Evolutionary conservation across 1,284 basidiomycete species (phyloP).

Genomic region (Trametes polyzona): DNA sequence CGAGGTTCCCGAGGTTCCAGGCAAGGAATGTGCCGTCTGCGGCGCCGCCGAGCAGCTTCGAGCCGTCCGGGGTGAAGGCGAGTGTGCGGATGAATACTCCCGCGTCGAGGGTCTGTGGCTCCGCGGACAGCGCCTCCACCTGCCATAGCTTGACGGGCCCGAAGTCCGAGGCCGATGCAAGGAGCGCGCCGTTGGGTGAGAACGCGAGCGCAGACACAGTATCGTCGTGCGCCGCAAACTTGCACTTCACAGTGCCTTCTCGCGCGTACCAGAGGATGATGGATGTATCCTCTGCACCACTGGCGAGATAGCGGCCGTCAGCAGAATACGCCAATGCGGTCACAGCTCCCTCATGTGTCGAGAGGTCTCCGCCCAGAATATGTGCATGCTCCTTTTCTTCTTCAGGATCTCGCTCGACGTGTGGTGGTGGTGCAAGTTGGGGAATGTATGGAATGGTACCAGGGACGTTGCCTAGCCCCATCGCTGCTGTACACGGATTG

Average conservation of each 20-base stretch:
- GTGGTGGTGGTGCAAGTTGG: background rate
- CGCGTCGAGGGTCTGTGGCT: slow-evolving; percentile 4
- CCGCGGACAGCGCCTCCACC: background rate
- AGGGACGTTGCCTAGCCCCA: no score
- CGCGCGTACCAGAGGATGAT: slow-evolving; percentile 32
- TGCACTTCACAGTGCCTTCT: background rate
- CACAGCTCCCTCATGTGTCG: slow-evolving; percentile 20
- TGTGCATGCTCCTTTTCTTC: background rate
- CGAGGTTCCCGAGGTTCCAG: slow-evolving; percentile 29
- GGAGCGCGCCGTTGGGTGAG: background rate
- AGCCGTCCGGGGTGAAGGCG: slow-evolving; percentile 31
- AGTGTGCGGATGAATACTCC: slow-evolving; percentile 18
- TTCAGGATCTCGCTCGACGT: background rate
- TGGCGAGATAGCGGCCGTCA: slow-evolving; percentile 27
- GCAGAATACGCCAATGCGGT: slow-evolving; percentile 27
- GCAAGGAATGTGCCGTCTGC: slow-evolving; percentile 27
- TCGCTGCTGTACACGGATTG: no score
- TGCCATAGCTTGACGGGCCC: slow-evolving; percentile 25
- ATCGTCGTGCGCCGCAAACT: slow-evolving; percentile 3
- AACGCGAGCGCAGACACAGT: slow-evolving; percentile 18
- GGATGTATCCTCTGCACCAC: slow-evolving; percentile 26
- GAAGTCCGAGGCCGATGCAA: slow-evolving; percentile 30
- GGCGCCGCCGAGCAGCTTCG: slow-evolving; percentile 26
- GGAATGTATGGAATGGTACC: background rate
- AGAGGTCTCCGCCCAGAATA: background rate